A percentile compares a stretch with the other conserved stretches of the same genome.
Conservation (phyloP, 2,329 filamentous ascomycete genomes). For the Sphaerostilbella broomeana region DNA sequence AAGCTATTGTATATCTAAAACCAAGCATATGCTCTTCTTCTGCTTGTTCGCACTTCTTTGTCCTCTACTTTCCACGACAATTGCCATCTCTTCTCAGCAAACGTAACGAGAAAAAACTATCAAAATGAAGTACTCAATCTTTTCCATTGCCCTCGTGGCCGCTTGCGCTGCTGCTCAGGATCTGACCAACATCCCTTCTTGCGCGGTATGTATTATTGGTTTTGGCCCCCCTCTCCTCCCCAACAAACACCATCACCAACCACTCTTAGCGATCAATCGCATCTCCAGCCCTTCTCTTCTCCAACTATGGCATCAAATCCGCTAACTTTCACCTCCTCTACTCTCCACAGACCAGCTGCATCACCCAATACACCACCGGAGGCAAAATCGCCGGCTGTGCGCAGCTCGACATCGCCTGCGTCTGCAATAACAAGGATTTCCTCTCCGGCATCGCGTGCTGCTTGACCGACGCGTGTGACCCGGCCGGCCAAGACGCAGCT, state of each 20-base stretch:
- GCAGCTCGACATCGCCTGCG: slow-evolving; percentile 33
- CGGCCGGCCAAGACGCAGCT: slow-evolving; percentile 26
- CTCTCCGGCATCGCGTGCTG: slow-evolving; percentile 37
- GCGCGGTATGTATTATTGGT: slow-evolving; percentile 30
- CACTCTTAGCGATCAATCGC: neutral
- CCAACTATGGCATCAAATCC: neutral
- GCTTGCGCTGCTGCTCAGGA: slow-evolving; percentile 30
- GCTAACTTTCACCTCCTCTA: neutral
- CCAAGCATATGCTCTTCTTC: too few relatives aligned
- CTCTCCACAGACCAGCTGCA: slow-evolving; percentile 26
- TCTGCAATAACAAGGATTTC: slow-evolving; percentile 36
- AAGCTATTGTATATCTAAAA: too few relatives aligned
- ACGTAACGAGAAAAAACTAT: too few relatives aligned
- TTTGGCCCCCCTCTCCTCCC: too few relatives aligned
- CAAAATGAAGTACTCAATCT: slow-evolving; percentile 31
- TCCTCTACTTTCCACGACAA: too few relatives aligned
- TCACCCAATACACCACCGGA: slow-evolving; percentile 28
- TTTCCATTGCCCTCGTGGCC: slow-evolving; percentile 25
- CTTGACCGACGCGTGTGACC: slow-evolving; percentile 29
- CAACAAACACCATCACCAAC: too few relatives aligned
- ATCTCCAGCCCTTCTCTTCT: neutral
- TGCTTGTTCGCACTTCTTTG: too few relatives aligned
- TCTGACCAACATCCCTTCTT: slow-evolving; percentile 27
- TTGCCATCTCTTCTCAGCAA: too few relatives aligned
- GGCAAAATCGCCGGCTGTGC: slow-evolving; percentile 32